phyloP scores from a whole-genome alignment of 768 basidiomycete species.

The Russula compacta region DNA sequence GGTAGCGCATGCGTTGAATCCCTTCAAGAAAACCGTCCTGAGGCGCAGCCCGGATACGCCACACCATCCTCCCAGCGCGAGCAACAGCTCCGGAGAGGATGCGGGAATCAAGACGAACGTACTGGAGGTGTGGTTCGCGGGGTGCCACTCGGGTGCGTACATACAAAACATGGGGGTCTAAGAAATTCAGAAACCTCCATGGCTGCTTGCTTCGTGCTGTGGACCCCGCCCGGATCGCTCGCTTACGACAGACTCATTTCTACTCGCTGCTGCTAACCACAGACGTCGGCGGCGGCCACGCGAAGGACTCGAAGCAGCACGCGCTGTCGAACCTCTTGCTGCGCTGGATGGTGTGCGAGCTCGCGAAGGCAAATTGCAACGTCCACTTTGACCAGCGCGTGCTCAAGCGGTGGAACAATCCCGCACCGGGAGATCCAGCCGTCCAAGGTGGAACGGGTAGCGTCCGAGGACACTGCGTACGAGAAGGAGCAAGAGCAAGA shows the following conservation, averaged over 20 bases:
- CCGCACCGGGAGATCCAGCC: neutral
- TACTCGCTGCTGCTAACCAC: too few species aligned
- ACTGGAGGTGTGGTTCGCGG: constrained; percentile 19
- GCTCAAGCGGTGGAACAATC: constrained; percentile 5
- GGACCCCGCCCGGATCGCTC: too few species aligned
- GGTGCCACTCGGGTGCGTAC: constrained; percentile 11
- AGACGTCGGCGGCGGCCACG: constrained; percentile 17
- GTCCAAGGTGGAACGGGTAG: neutral
- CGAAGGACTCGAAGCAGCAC: neutral
- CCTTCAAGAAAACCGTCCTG: too few species aligned
- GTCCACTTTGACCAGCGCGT: constrained; percentile 12
- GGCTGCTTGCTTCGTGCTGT: neutral
- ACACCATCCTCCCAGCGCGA: neutral
- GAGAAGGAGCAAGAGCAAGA: neutral
- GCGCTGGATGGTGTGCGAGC: constrained; percentile 18
- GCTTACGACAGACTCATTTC: too few species aligned
- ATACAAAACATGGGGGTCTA: too few species aligned
- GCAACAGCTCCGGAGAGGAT: too few species aligned
- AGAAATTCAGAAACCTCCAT: too few species aligned
- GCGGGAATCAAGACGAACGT: neutral
- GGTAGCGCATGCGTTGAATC: neutral
- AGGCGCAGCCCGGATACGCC: constrained; percentile 2
- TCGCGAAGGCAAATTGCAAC: constrained; percentile 6
- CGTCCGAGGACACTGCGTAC: neutral
- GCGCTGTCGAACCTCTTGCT: constrained; percentile 15